phyloP scores from a whole-genome alignment of 129 eudicot species.

The Tagetes patula region DNA sequence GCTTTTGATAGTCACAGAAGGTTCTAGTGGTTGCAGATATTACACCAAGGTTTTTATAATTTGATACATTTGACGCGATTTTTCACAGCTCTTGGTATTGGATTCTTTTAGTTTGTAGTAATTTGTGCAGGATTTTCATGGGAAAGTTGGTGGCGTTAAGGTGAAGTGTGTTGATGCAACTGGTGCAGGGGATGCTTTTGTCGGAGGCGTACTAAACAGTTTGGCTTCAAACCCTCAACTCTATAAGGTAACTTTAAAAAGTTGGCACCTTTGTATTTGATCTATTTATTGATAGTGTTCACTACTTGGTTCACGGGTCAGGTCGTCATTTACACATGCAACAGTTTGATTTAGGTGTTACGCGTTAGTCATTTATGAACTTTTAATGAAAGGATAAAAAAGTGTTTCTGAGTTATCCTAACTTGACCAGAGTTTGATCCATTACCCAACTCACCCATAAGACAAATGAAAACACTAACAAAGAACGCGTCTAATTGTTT shows the following conservation, averaged over 20 bases:
- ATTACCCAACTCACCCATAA: neutral
- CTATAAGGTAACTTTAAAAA: slow-evolving; percentile 25
- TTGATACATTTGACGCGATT: neutral
- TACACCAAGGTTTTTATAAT: slow-evolving; percentile 45
- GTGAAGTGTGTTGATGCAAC: slow-evolving; percentile 51
- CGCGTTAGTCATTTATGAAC: neutral
- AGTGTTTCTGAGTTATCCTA: neutral
- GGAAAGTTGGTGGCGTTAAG: slow-evolving; percentile 42
- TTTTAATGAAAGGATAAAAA: neutral
- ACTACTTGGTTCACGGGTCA: no score
- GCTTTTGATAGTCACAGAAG: slow-evolving; percentile 54
- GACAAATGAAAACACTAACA: neutral
- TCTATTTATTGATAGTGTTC: no score
- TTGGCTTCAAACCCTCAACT: slow-evolving; percentile 35
- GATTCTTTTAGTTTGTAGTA: neutral
- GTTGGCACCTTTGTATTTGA: neutral
- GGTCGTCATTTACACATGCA: no score
- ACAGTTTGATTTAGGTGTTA: no score
- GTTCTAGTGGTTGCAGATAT: slow-evolving; percentile 51
- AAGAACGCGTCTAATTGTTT: neutral
- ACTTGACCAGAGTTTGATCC: neutral
- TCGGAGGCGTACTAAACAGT: slow-evolving; percentile 44
- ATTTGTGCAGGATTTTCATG: slow-evolving; percentile 47
- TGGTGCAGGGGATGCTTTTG: slow-evolving; percentile 66
- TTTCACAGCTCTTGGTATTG: neutral